These are phyloP conservation scores for Hypholoma fasciculare DNA, from an alignment of 768 basidiomycete genomes.

Conservation along the genomic window DNA sequence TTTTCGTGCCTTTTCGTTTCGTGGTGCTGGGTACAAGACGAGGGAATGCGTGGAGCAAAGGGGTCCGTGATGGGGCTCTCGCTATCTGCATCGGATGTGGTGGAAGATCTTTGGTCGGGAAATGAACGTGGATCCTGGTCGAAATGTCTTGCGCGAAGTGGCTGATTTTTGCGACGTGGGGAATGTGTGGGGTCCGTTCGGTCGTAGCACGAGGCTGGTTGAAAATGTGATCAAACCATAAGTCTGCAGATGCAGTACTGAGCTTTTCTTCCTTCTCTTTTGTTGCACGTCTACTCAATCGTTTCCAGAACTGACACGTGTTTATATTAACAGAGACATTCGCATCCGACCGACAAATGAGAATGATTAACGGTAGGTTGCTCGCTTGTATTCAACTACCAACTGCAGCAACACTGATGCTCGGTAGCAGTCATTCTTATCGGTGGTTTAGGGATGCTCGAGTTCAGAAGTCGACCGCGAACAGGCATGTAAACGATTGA, in stretches of 20 bases:
- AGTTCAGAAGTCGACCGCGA: too few relatives aligned
- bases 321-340: neutral
- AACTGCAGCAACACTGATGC: too few relatives aligned
- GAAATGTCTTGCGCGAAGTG: neutral
- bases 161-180: neutral
- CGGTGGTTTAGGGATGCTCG: too few relatives aligned
- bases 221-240: conserved; percentile 1
- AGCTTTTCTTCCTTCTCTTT: conserved; percentile 1
- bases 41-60: conserved; percentile 11
- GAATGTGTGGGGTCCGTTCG: neutral
- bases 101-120: neutral
- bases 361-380: too few relatives aligned
- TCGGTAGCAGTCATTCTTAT: too few relatives aligned
- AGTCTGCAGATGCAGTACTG: conserved; percentile 7
- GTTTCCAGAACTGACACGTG: neutral
- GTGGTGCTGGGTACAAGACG: too few relatives aligned
- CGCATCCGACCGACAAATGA: too few relatives aligned
- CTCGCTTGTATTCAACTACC: too few relatives aligned
- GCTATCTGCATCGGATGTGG: conserved; percentile 1
- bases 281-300: neutral
- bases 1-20: too few relatives aligned
- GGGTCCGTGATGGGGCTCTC: conserved; percentile 24
- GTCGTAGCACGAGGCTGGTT: conserved; percentile 1
- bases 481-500: too few relatives aligned
- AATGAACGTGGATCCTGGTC: neutral